Base-by-base conservation (phyloP, 257 asterid genomes). In the Solanum chiquidenum region DNA sequence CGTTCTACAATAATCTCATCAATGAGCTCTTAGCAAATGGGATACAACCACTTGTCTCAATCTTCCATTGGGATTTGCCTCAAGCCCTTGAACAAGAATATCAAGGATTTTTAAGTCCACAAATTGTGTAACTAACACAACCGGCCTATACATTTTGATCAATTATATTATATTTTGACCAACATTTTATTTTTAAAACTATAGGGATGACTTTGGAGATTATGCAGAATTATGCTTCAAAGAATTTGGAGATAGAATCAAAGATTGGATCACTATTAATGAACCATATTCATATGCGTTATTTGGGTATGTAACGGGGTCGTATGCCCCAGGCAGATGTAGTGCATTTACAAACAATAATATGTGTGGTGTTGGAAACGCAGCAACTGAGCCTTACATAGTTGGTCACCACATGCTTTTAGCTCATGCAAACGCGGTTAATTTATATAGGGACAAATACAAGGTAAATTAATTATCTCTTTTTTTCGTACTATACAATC, bases 1-100 rank as follows among this genome's bases (percentile, higher is more conserved):
- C 73, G 33, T 88, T 74, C 84, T 89, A 89, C 76, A 91, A 76
- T 68, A 88, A 91, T 37, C 88, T 89, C 16, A 91, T 89, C 5
- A 84, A 91, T 49, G 79, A 42, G 31, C 82, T 73, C 12, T 68
- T 90, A 3, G 31, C 87, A 35, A 37, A 87, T 75, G 93, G 93
- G 12, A 62, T 62, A 8, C 12, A 62, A 4, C 69, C 69, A 3
- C 13, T 23, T 23, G 69, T 23, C 29, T 23, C 69, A 60, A 23
- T 60, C 2, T 68, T 68, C 37, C 74, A 68, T 27, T 66, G 74
- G 35, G 75, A 27, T 68, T 33, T 27, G 9, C 11, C 75, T 12
- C 75, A 68, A 27, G 37, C 20, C 20, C 74, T 68, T 68, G 74
- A 68, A 68, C 10, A 27, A 12, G 74, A 68, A 0, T 68, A 68